Evolutionary conservation across 805 yeast genomes (phyloP).

Genomic region (Crinitomyces ghanaensis): DNA sequence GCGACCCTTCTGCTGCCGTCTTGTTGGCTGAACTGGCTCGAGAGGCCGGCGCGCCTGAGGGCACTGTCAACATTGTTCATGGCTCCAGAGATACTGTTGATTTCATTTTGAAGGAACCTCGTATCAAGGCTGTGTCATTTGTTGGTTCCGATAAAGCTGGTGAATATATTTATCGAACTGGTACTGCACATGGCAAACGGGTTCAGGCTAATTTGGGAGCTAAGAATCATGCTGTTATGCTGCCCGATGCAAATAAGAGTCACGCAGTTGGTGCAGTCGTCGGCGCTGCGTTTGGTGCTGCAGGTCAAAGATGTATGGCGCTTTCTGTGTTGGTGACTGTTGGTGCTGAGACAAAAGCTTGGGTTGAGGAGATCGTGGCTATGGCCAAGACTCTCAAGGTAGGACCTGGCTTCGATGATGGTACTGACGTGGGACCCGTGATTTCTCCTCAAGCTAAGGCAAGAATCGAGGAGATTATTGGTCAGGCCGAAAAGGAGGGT

Average conservation of each 20-base stretch:
- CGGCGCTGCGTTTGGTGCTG: conserved; percentile 76
- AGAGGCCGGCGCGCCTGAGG: conserved; percentile 67
- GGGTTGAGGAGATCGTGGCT: conserved; percentile 49
- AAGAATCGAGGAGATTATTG: conserved; percentile 46
- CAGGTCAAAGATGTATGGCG: conserved; percentile 79
- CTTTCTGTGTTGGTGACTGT: conserved; percentile 64
- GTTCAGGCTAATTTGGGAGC: conserved; percentile 74
- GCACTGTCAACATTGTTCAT: conserved; percentile 61
- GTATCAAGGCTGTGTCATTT: conserved; percentile 66
- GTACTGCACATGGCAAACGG: conserved; percentile 57
- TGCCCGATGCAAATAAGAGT: conserved; percentile 60
- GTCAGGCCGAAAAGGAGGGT: conserved; percentile 48
- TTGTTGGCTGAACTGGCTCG: conserved; percentile 59
- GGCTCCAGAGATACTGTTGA: conserved; percentile 66
- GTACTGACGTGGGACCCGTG: conserved; percentile 63
- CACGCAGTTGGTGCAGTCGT: conserved; percentile 53
- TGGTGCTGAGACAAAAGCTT: conserved; percentile 50
- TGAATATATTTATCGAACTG: conserved; percentile 55
- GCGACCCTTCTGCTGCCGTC: conserved; percentile 76
- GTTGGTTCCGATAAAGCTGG: conserved; percentile 78
- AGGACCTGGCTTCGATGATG: conserved; percentile 53
- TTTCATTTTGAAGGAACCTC: conserved; percentile 56
- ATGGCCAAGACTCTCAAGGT: conserved; percentile 48
- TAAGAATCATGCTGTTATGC: conserved; percentile 61
- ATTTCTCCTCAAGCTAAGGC: conserved; percentile 47